Evolutionary conservation across 2,329 filamentous ascomycete genomes (phyloP).

Genomic region (Septoria linicola): DNA sequence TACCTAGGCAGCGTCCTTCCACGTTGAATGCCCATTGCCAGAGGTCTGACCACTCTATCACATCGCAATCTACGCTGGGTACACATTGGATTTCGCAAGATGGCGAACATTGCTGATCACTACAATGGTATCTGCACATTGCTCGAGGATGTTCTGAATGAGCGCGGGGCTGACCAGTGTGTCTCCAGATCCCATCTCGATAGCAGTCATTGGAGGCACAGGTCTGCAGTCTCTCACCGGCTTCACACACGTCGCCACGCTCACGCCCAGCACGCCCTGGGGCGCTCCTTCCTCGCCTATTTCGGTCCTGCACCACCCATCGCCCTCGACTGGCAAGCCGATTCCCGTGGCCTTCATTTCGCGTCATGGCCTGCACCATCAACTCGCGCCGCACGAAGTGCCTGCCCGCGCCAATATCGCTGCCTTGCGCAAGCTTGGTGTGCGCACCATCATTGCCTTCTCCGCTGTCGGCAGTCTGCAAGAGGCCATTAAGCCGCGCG

Average conservation of each 20-base stretch:
- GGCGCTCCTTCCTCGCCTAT: constrained; percentile 75
- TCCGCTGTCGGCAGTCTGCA: constrained; percentile 89
- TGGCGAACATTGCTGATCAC: constrained; percentile 38
- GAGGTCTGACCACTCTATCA: no score
- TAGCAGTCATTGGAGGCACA: constrained; percentile 66
- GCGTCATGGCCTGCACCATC: constrained; percentile 84
- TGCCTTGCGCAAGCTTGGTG: constrained; percentile 87
- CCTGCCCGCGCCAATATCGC: constrained; percentile 93
- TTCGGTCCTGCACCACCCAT: constrained; percentile 82
- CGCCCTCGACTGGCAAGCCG: constrained; percentile 61
- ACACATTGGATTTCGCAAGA: constrained; percentile 38
- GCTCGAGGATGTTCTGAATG: background rate
- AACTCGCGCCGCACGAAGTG: constrained; percentile 92
- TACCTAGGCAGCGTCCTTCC: no score
- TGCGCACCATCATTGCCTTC: constrained; percentile 89
- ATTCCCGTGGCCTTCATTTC: constrained; percentile 84
- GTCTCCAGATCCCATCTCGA: constrained; percentile 47
- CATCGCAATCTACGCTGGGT: constrained; percentile 15
- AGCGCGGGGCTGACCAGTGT: background rate
- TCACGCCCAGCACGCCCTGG: constrained; percentile 84
- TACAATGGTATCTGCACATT: constrained; percentile 32
- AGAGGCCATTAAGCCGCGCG: constrained; percentile 89
- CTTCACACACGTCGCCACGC: constrained; percentile 77
- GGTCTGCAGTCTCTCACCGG: constrained; percentile 83
- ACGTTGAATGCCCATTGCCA: no score